phyloP scores from a whole-genome alignment of 805 yeast species.

The Spathaspora arborariae region DNA sequence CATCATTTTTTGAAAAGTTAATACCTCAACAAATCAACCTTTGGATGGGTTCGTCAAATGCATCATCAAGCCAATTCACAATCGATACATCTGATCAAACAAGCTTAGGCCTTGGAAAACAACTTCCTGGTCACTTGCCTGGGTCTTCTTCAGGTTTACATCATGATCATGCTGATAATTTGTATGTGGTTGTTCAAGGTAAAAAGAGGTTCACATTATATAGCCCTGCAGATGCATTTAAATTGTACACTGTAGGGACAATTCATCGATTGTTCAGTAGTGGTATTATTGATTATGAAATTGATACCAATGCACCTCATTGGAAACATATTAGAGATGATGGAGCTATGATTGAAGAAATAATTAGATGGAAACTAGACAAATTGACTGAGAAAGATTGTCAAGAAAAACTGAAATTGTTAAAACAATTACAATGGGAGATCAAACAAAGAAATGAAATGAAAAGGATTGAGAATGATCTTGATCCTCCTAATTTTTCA shows the following conservation, averaged over 20 bases:
- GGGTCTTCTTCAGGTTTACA: conserved; percentile 73
- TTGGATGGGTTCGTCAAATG: conserved; percentile 55
- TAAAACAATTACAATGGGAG: conserved; percentile 7
- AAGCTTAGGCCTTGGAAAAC: conserved; percentile 42
- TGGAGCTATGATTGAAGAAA: conserved; percentile 54
- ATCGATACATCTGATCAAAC: conserved; percentile 9
- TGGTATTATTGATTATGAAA: conserved; percentile 64
- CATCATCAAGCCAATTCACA: background rate
- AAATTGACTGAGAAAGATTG: conserved; percentile 15
- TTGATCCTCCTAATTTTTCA: conserved; percentile 64
- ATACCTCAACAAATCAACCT: conserved; percentile 70
- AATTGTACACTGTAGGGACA: conserved; percentile 62
- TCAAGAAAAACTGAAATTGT: conserved; percentile 15
- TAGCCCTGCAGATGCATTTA: conserved; percentile 58
- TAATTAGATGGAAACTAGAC: conserved; percentile 41
- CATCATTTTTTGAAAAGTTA: conserved; percentile 37
- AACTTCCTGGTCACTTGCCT: conserved; percentile 42
- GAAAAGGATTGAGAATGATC: conserved; percentile 7
- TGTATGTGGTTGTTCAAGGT: conserved; percentile 61
- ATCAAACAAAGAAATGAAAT: conserved; percentile 6
- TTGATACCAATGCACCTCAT: conserved; percentile 51
- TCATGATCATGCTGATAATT: conserved; percentile 78
- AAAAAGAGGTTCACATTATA: conserved; percentile 63
- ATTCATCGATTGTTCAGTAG: conserved; percentile 49
- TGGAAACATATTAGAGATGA: conserved; percentile 64